A percentile compares a stretch with the other conserved stretches of the same genome.
Evolutionary conservation across 106 monocot genomes (phyloP).

Genomic region (Hemerocallis citrina): DNA sequence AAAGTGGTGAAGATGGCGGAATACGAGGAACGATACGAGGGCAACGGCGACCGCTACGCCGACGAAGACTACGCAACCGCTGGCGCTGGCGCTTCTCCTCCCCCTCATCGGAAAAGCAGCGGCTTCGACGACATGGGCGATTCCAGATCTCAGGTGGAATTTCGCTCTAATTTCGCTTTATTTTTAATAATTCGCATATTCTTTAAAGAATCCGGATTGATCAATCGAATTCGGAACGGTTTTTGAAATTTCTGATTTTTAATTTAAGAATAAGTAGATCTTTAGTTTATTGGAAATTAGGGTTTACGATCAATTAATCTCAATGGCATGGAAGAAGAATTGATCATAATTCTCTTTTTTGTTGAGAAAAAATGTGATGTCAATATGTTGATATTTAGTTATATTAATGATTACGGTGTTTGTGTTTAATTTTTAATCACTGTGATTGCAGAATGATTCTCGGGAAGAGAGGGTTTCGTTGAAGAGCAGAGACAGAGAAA

Average conservation of each 20-base stretch:
- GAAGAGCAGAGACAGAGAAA: conserved; percentile 13
- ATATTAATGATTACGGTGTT: not conserved
- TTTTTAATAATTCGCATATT: not conserved
- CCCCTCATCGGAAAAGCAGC: not conserved
- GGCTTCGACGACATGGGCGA: not conserved
- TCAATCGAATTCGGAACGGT: not conserved
- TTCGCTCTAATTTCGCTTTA: not conserved
- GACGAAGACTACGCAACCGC: not conserved
- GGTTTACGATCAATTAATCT: not conserved
- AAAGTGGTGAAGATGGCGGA: not conserved
- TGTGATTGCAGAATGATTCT: conserved; percentile 15
- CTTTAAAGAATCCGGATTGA: not conserved
- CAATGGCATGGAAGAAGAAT: not conserved
- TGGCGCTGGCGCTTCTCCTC: conserved; percentile 1
- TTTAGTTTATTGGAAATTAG: not conserved
- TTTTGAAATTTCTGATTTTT: not conserved
- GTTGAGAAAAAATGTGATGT: not conserved
- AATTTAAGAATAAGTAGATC: not conserved
- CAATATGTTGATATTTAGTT: not conserved
- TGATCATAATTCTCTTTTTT: not conserved
- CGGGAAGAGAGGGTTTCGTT: conserved; percentile 1
- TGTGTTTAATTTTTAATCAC: not conserved
- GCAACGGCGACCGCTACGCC: not conserved
- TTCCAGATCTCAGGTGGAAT: not conserved
- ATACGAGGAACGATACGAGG: not conserved